phyloP scores from a whole-genome alignment of 164 flowering plant species.

The Stephania japonica region DNA sequence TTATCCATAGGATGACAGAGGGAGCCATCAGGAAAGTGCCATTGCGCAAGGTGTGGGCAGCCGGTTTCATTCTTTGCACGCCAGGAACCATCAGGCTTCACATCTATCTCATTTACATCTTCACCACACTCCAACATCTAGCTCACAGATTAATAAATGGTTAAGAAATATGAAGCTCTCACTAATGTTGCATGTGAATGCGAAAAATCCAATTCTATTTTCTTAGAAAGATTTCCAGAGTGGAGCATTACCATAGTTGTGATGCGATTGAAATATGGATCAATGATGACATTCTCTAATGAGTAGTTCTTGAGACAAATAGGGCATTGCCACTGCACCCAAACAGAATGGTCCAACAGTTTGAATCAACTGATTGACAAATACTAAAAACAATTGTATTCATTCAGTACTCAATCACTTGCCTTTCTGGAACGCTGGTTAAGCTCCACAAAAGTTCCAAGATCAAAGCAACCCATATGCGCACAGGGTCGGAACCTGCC shows the following conservation, averaged over 20 bases:
- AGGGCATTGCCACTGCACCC: slow-evolving; percentile 99
- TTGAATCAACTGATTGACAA: neutral
- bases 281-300: slow-evolving; percentile 73
- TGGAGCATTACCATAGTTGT: slow-evolving; percentile 51
- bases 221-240: neutral
- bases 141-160: slow-evolving; percentile 9
- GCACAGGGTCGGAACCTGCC: slow-evolving; percentile 91
- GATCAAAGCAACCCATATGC: slow-evolving; percentile 99
- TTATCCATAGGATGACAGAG: slow-evolving; percentile 34
- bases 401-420: slow-evolving; percentile 18
- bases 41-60: slow-evolving; percentile 52
- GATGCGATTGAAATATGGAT: slow-evolving; percentile 89
- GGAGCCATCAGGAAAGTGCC: slow-evolving; percentile 81
- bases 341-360: slow-evolving; percentile 4
- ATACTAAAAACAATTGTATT: neutral
- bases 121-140: slow-evolving; percentile 81
- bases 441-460: slow-evolving; percentile 85
- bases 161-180: neutral
- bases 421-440: slow-evolving; percentile 95
- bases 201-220: neutral
- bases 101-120: slow-evolving; percentile 84
- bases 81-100: slow-evolving; percentile 98
- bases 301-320: slow-evolving; percentile 90
- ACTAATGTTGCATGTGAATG: neutral
- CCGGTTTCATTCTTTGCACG: slow-evolving; percentile 74